Evolutionary conservation across 2,329 filamentous ascomycete genomes (phyloP), one percentile per base, ranked within the genome.

Genomic region (Talaromyces sp.): DNA sequence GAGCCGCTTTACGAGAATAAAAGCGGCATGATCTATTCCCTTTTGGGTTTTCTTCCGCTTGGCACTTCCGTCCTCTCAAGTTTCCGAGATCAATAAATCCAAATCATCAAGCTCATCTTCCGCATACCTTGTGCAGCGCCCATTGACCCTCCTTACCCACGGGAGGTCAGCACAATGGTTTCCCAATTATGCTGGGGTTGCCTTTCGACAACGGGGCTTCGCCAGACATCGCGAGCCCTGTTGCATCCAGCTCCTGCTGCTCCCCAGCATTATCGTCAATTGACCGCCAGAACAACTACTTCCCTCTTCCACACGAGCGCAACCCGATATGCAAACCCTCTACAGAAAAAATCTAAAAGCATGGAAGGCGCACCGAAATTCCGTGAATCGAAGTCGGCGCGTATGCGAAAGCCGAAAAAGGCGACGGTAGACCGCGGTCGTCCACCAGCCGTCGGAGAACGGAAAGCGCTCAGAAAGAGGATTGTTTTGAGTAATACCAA

Each of bases 401-500:
- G 77, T 60, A 81, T 82, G 68, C 83, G 80, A 68, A 65, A 65
- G 24, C 37, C 39, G 5, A 81, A 79, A 72, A 81, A 79, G 67
- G 69, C 71, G 41, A 70, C 67, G 13, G 72, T 72, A n/a, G 78
- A 80, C n/a, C 73, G 75, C 14, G 77, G 80, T 63, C 86, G 84
- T 77, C 83, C 87, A 16, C 90, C 90, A 22, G 82, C 82, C 13
- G 83, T 87, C 3, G 94, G 93, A 69, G 93, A 97, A 83, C 88
- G 93, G 70, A 96, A 93, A 80, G 91, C 91, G 33, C 83, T 91
- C 75, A 88, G 93, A 69, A 97, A 96, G 82, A 88, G 91, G 70
- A 91, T 99, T 72, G 88, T 96, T 66, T 87, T 99, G 67, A 94
- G 90, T 82, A 99, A 98, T 81, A 90, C 91, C 77, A 98, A 97